Evolutionary conservation across 257 asterid species (phyloP).

Genomic region (Anisodus tanguticus): DNA sequence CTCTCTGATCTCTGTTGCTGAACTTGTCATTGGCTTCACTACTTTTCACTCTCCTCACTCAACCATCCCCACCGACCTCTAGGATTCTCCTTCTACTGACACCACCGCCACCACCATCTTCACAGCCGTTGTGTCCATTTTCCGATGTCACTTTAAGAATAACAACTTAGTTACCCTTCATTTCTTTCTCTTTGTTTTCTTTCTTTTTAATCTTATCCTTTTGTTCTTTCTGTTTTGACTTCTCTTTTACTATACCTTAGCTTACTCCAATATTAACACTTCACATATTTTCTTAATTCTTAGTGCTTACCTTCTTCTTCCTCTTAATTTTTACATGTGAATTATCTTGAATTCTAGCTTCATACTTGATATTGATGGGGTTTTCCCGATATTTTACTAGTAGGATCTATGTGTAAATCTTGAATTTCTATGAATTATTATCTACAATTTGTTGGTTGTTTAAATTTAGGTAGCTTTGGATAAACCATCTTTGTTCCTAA

Average conservation of each 20-base stretch:
- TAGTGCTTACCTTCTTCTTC: background rate
- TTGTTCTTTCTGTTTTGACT: background rate
- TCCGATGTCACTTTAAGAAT: background rate
- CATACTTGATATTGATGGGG: background rate
- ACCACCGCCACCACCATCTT: background rate
- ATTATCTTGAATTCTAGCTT: background rate
- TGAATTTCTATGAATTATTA: background rate
- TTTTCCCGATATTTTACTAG: background rate
- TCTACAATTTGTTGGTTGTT: background rate
- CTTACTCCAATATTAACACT: background rate
- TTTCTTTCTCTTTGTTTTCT: background rate
- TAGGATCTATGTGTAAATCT: background rate
- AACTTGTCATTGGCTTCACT: constrained; percentile 17
- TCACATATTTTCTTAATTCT: background rate
- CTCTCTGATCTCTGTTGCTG: constrained; percentile 21
- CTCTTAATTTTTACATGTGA: background rate
- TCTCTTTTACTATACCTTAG: background rate
- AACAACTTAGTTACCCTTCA: background rate
- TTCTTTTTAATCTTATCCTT: background rate
- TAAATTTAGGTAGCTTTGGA: background rate
- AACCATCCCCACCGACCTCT: background rate
- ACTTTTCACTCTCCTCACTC: background rate
- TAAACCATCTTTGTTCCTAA: background rate
- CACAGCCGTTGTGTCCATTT: background rate
- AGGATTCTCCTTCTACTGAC: background rate